A percentile compares a stretch with the other conserved stretches of the same genome.
These are phyloP conservation scores for Irpex lacteus DNA, from an alignment of 1,284 basidiomycete genomes.

Conservation along the genomic window DNA sequence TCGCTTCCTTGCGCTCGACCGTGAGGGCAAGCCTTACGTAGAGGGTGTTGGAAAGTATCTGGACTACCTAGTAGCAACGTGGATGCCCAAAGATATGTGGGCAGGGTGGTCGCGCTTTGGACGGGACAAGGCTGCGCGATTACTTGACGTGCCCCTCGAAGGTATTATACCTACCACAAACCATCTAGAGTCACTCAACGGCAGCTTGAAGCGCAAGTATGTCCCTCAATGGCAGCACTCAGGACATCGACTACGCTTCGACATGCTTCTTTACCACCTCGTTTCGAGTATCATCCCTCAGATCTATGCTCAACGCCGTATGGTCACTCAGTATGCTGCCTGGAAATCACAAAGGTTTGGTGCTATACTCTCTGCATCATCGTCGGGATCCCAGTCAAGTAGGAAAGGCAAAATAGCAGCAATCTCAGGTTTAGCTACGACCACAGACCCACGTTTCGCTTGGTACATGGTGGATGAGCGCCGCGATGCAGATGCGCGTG, in stretches of 20 bases:
- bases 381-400: too few relatives aligned
- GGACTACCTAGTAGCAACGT: neutral
- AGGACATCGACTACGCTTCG: constrained; percentile 18
- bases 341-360: neutral
- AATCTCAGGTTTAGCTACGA: too few relatives aligned
- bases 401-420: too few relatives aligned
- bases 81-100: too few relatives aligned
- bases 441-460: too few relatives aligned
- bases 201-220: constrained; percentile 31
- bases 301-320: neutral
- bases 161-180: too few relatives aligned
- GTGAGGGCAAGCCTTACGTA: neutral
- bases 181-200: constrained; percentile 18
- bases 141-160: too few relatives aligned
- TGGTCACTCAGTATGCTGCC: neutral
- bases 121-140: too few relatives aligned
- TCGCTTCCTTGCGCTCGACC: neutral
- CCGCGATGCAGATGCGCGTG: neutral
- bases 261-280: neutral
- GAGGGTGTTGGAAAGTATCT: neutral
- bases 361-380: too few relatives aligned
- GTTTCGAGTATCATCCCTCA: neutral
- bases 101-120: too few relatives aligned
- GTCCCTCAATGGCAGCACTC: constrained; percentile 25
- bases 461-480: neutral